These are phyloP conservation scores for Blepharisma japonicum DNA, from an alignment of 73 alveolate species.

Conservation along the genomic window DNA sequence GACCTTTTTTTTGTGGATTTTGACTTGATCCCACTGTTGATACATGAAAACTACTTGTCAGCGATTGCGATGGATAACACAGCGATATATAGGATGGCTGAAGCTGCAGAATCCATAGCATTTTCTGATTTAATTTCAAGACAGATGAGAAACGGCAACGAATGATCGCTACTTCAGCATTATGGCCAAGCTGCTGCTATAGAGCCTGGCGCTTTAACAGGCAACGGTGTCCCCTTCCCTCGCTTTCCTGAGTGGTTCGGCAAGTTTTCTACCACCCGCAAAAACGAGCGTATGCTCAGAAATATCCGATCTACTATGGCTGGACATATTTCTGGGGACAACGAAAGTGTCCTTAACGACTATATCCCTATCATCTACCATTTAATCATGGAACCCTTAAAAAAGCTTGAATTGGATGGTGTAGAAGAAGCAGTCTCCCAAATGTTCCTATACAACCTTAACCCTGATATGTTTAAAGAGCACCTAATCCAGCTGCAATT, in stretches of 20 bases:
- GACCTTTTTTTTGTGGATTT: slow-evolving; percentile 93
- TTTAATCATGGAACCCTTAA: slow-evolving; percentile 9
- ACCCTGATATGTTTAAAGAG: slow-evolving; percentile 69
- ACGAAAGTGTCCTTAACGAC: slow-evolving; percentile 29
- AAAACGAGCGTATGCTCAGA: slow-evolving; percentile 67
- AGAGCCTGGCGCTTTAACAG: slow-evolving; percentile 43
- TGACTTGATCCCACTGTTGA: slow-evolving; percentile 91
- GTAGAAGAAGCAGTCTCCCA: slow-evolving; percentile 45
- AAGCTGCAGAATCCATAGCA: slow-evolving; percentile 56
- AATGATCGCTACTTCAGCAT: slow-evolving; percentile 60
- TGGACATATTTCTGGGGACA: slow-evolving; percentile 44
- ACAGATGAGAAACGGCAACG: slow-evolving; percentile 48
- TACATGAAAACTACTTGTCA: slow-evolving; percentile 88
- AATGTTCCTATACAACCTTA: slow-evolving; percentile 57
- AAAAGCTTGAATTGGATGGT: background rate
- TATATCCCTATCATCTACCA: slow-evolving; percentile 32
- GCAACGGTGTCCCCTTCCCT: slow-evolving; percentile 67
- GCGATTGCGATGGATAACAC: slow-evolving; percentile 48
- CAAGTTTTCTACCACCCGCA: slow-evolving; percentile 60
- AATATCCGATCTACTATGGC: slow-evolving; percentile 68
- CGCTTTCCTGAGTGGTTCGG: slow-evolving; percentile 89
- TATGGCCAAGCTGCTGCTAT: slow-evolving; percentile 56
- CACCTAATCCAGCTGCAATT: slow-evolving; percentile 57
- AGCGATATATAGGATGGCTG: slow-evolving; percentile 42
- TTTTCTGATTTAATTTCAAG: slow-evolving; percentile 48